Evolutionary conservation across 2,329 filamentous ascomycete species (phyloP).

Genomic region (Daldinia eschscholtzii): DNA sequence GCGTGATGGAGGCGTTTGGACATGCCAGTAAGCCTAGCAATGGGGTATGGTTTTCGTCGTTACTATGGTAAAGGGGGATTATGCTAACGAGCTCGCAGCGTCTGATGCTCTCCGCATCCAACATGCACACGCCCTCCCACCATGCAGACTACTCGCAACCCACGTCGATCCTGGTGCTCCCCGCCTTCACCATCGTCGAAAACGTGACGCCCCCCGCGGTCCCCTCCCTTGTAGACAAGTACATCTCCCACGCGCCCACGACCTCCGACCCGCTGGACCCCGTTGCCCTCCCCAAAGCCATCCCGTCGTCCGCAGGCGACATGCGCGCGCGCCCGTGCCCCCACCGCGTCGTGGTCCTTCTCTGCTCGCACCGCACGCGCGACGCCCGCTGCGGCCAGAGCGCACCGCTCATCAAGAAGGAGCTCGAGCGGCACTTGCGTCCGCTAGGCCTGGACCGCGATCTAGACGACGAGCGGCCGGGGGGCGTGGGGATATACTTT

Average conservation of each 20-base stretch:
- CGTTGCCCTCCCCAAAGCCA: constrained; percentile 55
- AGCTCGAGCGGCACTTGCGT: constrained; percentile 89
- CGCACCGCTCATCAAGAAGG: constrained; percentile 86
- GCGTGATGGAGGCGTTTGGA: constrained; percentile 82
- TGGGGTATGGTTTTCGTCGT: constrained; percentile 70
- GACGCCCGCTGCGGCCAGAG: constrained; percentile 96
- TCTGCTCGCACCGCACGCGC: constrained; percentile 94
- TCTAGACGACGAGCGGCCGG: constrained; percentile 86
- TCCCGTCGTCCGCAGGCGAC: constrained; percentile 48
- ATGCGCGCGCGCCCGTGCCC: constrained; percentile 74
- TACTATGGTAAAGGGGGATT: too few relatives aligned
- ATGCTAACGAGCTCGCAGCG: constrained; percentile 62
- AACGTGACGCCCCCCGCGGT: constrained; percentile 83
- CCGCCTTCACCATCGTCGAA: constrained; percentile 84
- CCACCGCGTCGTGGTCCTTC: constrained; percentile 87
- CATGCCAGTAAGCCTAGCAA: constrained; percentile 71
- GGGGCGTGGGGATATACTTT: constrained; percentile 95
- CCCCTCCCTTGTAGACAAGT: constrained; percentile 75
- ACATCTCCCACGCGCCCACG: constrained; percentile 79
- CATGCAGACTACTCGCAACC: constrained; percentile 73
- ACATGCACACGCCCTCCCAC: constrained; percentile 84
- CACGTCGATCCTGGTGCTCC: constrained; percentile 85
- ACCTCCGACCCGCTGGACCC: constrained; percentile 73
- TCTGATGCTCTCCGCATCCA: constrained; percentile 91
- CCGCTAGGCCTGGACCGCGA: constrained; percentile 88